Evolutionary conservation across 2,329 filamentous ascomycete species (phyloP), one percentile per base, ranked within the genome.

Genomic region (Coleophoma cylindrospora): DNA sequence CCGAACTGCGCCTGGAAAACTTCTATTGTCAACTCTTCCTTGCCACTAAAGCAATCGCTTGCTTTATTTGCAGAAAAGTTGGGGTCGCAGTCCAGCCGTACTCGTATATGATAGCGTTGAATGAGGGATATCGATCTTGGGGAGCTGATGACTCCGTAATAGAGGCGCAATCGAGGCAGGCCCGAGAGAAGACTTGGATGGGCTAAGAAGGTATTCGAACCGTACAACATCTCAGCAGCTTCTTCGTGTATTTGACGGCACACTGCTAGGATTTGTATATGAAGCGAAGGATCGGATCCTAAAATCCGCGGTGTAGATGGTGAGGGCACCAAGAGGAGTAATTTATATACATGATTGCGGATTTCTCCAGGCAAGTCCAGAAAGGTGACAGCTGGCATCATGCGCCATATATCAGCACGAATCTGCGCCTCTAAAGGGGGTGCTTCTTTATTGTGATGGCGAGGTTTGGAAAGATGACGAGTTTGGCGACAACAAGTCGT

Each of bases 341-440:
- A 32, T 14, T 37, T n/a, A 54, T 66, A 79, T 33, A 87, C 77
- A 60, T 85, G 74, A 49, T 84, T 78, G 36, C 76, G 74, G 3
- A 87, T 72, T 58, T 87, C 83, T 2, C 73, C 71, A 21, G 86
- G 76, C 1, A 87, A 71, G 14, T 60, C 54, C 17, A 63, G 47
- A 34, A 66, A 63, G 15, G 50, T 45, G 10, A 57, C 34, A 10
- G 19, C 15, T 34, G 50, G 21, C 57, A 59, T 61, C 6, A 37
- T 44, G 41, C 22, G 2, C 15, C 19, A 19, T 9, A 10, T 44
- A 11, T 32, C 9, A 3, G 19, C 19, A 2, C 19, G 19, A 19
- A 19, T 19, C 19, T 19, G 19, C 19, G 19, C 19, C 19, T 19
- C 19, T 19, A 19, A 19, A n/a, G 13, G 4, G 19, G 37, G 38